phyloP scores from a whole-genome alignment of 306 rosid genomes.

The apple (Malus domestica) region DNA sequence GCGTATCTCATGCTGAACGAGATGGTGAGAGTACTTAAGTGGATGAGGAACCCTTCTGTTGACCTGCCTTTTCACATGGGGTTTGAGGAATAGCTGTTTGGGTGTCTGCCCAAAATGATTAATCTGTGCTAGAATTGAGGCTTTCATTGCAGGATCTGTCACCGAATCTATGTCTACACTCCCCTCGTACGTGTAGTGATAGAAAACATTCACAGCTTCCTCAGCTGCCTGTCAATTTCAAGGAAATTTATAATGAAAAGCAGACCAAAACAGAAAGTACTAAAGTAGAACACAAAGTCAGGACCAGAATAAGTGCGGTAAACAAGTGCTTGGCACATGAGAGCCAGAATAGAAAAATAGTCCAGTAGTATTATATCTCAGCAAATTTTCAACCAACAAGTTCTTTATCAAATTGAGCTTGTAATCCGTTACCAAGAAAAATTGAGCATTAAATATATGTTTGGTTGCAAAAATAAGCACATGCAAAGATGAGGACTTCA shows the following conservation, averaged over 20 bases:
- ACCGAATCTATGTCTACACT: conserved; percentile 97
- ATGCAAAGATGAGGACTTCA: not conserved
- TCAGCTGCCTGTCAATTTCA: conserved; percentile 77
- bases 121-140: conserved; percentile 97
- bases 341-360: not conserved
- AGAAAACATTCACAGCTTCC: conserved; percentile 94
- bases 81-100: conserved; percentile 82
- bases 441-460: no score
- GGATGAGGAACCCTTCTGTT: conserved; percentile 89
- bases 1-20: conserved; percentile 78
- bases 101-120: conserved; percentile 99
- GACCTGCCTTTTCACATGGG: conserved; percentile 80
- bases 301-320: conserved; percentile 1
- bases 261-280: not conserved
- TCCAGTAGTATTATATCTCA: not conserved
- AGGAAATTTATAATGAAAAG: conserved; percentile 22
- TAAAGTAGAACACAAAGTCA: not conserved
- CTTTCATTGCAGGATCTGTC: conserved; percentile 97
- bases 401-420: not conserved
- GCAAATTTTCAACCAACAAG: not conserved
- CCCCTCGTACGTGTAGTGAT: conserved; percentile 96
- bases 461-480: not conserved
- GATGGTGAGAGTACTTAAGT: conserved; percentile 69
- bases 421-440: no score
- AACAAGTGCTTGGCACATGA: not conserved